Base-by-base conservation (phyloP, 2,329 filamentous ascomycete genomes). In the Cadophora sp. region DNA sequence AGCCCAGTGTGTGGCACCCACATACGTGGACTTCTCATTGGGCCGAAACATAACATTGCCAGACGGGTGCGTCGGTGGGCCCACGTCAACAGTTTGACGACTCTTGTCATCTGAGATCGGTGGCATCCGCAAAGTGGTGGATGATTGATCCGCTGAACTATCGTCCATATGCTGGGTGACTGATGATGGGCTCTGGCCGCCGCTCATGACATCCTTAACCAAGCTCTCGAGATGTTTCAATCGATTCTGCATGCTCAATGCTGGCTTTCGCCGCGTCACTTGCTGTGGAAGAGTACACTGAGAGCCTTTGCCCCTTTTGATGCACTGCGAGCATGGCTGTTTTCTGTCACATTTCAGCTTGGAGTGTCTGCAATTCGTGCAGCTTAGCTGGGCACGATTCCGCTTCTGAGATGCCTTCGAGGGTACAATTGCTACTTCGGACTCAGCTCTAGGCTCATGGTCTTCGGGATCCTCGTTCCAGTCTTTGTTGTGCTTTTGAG, bases 1-100 rank as follows among this genome's bases (percentile, higher is more conserved):
- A 79, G 87, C 83, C 70, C 85, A 87, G 67, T 88, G 85, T 53
- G 86, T 88, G 4, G 85, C 85, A 1, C 86, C 86, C 4, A 88
- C 82, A 70, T 87, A 88, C 4, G 82, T 85, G 2, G 71, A 50
- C 50, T 81, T 82, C 11, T 79, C 80, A 60, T 77, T 76, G 43
- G 79, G 74, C 2, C 81, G 79, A 24, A 79, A 76, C 22, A 86
- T 78, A 7, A 87, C 79, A 62, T 83, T 79, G 0, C 80, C 83
- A 18, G 68, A 66, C 7, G 27, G n/a, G 13, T 27, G 14, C 8
- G 48, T 13, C 48, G 13, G 5, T 33, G 20, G 14, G 18, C n/a
- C 4, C 18, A 39, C 8, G 20, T 45, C 43, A n/a, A 14, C 3
- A 7, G 18, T 60, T 4, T 3, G 27, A 30, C 27, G 27, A 30